Conservation (phyloP, 2,329 filamentous ascomycete genomes). For the Huntiella moniliformis region DNA sequence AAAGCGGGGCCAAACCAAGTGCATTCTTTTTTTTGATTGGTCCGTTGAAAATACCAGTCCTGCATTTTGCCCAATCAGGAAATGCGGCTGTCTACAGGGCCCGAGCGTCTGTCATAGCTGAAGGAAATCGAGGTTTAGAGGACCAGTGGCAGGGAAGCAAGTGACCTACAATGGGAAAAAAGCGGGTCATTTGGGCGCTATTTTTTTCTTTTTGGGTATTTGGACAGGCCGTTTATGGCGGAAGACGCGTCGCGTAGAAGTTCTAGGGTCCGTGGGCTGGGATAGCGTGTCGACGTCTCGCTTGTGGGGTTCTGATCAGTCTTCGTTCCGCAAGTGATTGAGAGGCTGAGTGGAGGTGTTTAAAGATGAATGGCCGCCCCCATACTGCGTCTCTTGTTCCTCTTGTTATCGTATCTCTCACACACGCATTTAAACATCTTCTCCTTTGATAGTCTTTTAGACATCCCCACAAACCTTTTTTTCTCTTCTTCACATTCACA, state of each 20-base stretch:
- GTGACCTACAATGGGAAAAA: no score
- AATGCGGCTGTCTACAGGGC: no score
- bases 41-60: background rate
- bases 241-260: background rate
- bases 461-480: background rate
- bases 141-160: no score
- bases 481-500: background rate
- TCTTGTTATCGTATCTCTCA: background rate
- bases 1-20: background rate
- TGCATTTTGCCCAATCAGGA: no score
- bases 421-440: background rate
- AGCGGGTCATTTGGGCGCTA: no score
- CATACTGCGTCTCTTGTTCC: background rate
- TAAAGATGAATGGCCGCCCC: slow-evolving; percentile 6
- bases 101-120: no score
- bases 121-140: no score
- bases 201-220: background rate
- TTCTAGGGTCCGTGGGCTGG: background rate
- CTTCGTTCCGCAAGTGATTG: slow-evolving; percentile 5
- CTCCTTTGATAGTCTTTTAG: no score
- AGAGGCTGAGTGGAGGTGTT: slow-evolving; percentile 2
- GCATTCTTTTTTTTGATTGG: slow-evolving; percentile 7
- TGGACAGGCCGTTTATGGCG: background rate
- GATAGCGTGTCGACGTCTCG: background rate
- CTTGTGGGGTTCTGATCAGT: background rate